phyloP scores from a whole-genome alignment of 176 grass and related monocot species.

The Rhynchospora breviuscula region DNA sequence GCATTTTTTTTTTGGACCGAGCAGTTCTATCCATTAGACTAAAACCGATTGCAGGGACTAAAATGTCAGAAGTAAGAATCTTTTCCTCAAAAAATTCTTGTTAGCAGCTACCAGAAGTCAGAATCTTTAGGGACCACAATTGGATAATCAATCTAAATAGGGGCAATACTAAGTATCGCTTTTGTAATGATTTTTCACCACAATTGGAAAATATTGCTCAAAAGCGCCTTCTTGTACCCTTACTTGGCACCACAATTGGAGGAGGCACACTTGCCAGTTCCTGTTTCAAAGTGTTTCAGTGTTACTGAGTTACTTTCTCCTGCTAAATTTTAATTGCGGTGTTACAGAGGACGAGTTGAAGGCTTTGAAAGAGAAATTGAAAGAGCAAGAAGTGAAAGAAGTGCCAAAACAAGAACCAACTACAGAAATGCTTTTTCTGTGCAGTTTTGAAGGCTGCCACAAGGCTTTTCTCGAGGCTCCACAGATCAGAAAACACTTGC shows the following conservation, averaged over 20 bases:
- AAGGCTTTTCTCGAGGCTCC: conserved; percentile 73
- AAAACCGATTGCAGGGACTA: neutral
- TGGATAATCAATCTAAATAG: neutral
- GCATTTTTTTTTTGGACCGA: neutral
- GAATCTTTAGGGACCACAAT: neutral
- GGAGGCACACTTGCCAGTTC: neutral
- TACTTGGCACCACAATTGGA: neutral
- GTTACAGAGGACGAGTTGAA: conserved; percentile 64
- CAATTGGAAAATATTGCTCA: neutral
- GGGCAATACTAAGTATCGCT: neutral
- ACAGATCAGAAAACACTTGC: conserved; percentile 75
- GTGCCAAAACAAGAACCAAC: conserved; percentile 46
- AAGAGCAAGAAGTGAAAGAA: conserved; percentile 38
- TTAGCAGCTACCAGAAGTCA: neutral
- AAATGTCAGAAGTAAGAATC: neutral
- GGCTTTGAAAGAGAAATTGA: conserved; percentile 57
- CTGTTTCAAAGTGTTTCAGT: neutral
- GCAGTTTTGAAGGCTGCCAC: conserved; percentile 78
- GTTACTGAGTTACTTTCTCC: neutral
- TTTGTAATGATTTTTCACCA: neutral
- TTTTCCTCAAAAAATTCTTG: too few relatives aligned
- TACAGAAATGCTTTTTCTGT: conserved; percentile 82
- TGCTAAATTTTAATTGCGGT: neutral
- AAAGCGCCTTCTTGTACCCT: neutral
- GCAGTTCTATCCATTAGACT: neutral